Conservation (phyloP, 176 grass and related monocot genomes). For the Chrysopogon serrulatus region DNA sequence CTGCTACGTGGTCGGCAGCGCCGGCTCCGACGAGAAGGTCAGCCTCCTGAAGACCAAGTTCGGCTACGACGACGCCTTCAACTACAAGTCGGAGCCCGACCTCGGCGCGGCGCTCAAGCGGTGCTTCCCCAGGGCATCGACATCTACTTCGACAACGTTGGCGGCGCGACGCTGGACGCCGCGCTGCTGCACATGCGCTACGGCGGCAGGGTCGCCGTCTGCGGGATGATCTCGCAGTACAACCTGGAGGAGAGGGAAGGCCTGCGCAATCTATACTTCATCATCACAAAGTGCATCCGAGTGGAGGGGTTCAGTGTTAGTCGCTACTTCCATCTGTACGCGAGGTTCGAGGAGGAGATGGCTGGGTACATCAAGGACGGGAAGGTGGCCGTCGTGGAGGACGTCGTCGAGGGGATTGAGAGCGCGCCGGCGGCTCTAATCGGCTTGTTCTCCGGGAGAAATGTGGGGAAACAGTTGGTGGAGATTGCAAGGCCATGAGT, state of each 20-base stretch:
- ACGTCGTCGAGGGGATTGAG: conserved; percentile 46
- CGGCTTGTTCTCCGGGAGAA: conserved; percentile 45
- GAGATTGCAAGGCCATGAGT: conserved; percentile 12
- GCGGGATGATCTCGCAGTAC: conserved; percentile 66
- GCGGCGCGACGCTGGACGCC: conserved; percentile 29
- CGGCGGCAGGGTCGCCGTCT: conserved; percentile 29
- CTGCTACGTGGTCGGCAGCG: conserved; percentile 59
- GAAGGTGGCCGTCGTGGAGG: conserved; percentile 37
- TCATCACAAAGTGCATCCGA: conserved; percentile 13
- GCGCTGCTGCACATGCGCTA: conserved; percentile 32
- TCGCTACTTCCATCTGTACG: conserved; percentile 20
- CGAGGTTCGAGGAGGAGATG: conserved; percentile 39
- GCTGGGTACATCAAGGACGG: conserved; percentile 4
- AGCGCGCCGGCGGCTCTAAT: conserved; percentile 35
- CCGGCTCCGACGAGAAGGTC: conserved; percentile 53
- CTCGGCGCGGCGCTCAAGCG: conserved; percentile 29
- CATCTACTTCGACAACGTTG: conserved; percentile 37
- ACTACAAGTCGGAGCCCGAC: conserved; percentile 44
- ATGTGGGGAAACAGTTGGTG: conserved; percentile 47
- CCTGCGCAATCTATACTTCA: conserved; percentile 22
- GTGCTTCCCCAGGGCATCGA: conserved; percentile 55
- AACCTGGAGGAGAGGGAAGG: conserved; percentile 33
- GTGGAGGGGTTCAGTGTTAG: conserved; percentile 31
- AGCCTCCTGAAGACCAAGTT: conserved; percentile 40
- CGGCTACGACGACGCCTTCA: conserved; percentile 57